These are phyloP conservation scores for Mucor piriformis DNA, from an alignment of 371 early-diverging fungal species.

Conservation along the genomic window DNA sequence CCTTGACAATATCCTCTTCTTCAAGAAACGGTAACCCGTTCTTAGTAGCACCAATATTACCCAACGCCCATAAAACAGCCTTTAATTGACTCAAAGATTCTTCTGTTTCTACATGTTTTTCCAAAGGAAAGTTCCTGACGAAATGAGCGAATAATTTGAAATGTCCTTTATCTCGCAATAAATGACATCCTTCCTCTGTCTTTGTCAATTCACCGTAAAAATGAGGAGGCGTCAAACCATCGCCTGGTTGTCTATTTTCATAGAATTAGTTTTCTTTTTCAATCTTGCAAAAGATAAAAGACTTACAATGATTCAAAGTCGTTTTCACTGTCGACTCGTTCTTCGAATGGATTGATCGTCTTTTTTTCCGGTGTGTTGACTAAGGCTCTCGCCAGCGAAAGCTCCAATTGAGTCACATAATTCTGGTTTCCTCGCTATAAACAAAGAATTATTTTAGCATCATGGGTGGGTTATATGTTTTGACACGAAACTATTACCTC, in stretches of 20 bases:
- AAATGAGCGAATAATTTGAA: conserved; percentile 64
- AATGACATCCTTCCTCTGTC: conserved; percentile 76
- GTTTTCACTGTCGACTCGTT: conserved; percentile 50
- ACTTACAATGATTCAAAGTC: conserved; percentile 48
- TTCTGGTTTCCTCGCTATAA: conserved; percentile 75
- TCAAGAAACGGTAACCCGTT: conserved; percentile 73
- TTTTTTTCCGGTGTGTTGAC: conserved; percentile 51
- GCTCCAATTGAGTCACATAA: conserved; percentile 80
- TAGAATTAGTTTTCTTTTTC: too few species aligned
- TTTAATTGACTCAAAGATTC: conserved; percentile 63
- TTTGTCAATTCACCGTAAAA: conserved; percentile 85
- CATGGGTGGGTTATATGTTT: too few species aligned
- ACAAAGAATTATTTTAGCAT: too few species aligned
- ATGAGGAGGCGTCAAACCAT: conserved; percentile 70
- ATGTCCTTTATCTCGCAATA: conserved; percentile 69
- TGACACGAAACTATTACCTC: too few species aligned
- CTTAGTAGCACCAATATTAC: conserved; percentile 76
- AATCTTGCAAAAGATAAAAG: too few species aligned
- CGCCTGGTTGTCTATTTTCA: conserved; percentile 44
- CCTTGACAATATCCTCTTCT: conserved; percentile 70
- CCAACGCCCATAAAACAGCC: conserved; percentile 81
- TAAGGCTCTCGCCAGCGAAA: conserved; percentile 71
- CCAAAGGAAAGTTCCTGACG: conserved; percentile 60
- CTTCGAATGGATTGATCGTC: conserved; percentile 48
- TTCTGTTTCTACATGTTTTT: conserved; percentile 33